Evolutionary conservation across 306 rosid genomes (phyloP).

Genomic region (Boehmeria nivea): DNA sequence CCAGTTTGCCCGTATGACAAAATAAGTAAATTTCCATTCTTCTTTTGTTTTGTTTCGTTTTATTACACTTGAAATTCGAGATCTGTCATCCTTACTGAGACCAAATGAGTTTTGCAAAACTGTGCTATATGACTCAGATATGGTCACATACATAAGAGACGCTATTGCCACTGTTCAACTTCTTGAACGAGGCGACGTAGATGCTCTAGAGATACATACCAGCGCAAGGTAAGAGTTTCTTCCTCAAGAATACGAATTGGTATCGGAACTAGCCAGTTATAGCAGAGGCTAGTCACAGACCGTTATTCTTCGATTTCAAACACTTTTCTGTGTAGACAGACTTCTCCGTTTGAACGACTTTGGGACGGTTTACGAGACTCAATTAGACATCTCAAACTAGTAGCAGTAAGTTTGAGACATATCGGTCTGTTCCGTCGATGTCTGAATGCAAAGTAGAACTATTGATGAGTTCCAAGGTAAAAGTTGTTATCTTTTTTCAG

Average conservation of each 20-base stretch:
- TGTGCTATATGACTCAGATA: constrained; percentile 39
- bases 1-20: constrained; percentile 93
- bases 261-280: too few species aligned
- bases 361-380: constrained; percentile 75
- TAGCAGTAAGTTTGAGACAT: constrained; percentile 55
- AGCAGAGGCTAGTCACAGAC: too few species aligned
- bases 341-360: constrained; percentile 48
- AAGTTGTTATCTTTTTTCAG: constrained; percentile 42
- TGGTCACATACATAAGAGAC: constrained; percentile 65
- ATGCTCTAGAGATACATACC: constrained; percentile 88
- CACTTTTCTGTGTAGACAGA: constrained; percentile 37
- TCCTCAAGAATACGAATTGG: too few species aligned
- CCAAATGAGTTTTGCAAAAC: not conserved
- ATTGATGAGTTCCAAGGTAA: constrained; percentile 8
- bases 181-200: constrained; percentile 54
- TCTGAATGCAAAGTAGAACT: not conserved
- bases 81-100: too few species aligned
- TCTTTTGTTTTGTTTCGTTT: too few species aligned
- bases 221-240: constrained; percentile 94
- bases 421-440: not conserved
- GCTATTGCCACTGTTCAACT: constrained; percentile 55
- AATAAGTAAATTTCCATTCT: constrained; percentile 45
- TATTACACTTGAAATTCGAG: too few species aligned
- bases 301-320: not conserved
- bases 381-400: constrained; percentile 41